Conservation (phyloP, 495 filamentous ascomycete species). For the Podospora appendiculata region DNA sequence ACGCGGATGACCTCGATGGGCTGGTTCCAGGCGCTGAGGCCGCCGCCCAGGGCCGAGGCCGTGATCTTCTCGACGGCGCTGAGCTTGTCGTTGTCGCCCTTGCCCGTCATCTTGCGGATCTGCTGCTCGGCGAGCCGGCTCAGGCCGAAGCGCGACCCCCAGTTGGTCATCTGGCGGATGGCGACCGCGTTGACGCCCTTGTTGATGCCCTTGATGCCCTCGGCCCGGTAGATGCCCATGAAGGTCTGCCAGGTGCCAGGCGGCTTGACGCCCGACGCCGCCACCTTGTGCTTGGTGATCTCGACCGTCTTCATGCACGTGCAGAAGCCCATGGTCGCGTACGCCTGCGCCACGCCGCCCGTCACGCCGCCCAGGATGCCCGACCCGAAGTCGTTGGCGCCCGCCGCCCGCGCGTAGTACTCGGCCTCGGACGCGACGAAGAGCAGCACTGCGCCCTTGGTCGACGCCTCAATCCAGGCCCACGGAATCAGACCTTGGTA, state of each 20-base stretch:
- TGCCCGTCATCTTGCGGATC: slow-evolving; percentile 73
- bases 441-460: slow-evolving; percentile 97
- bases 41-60: slow-evolving; percentile 82
- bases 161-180: slow-evolving; percentile 98
- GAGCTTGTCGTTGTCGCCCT: slow-evolving; percentile 72
- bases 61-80: slow-evolving; percentile 79
- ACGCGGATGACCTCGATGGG: slow-evolving; percentile 99
- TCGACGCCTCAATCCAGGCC: slow-evolving; percentile 99
- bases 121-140: slow-evolving; percentile 81
- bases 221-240: slow-evolving; percentile 91
- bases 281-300: slow-evolving; percentile 96
- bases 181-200: slow-evolving; percentile 96
- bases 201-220: slow-evolving; percentile 96
- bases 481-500: slow-evolving; percentile 99
- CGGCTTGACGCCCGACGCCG: slow-evolving; percentile 71
- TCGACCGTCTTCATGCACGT: slow-evolving; percentile 99
- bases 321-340: slow-evolving; percentile 99
- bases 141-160: slow-evolving; percentile 93
- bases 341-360: slow-evolving; percentile 94
- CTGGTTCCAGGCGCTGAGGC: slow-evolving; percentile 96
- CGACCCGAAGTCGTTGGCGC: slow-evolving; percentile 75
- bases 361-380: slow-evolving; percentile 90
- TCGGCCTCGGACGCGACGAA: slow-evolving; percentile 98
- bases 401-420: slow-evolving; percentile 74
- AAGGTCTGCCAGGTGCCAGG: slow-evolving; percentile 87